phyloP scores from a whole-genome alignment of 257 asterid genomes.

The Jacaranda mimosifolia region DNA sequence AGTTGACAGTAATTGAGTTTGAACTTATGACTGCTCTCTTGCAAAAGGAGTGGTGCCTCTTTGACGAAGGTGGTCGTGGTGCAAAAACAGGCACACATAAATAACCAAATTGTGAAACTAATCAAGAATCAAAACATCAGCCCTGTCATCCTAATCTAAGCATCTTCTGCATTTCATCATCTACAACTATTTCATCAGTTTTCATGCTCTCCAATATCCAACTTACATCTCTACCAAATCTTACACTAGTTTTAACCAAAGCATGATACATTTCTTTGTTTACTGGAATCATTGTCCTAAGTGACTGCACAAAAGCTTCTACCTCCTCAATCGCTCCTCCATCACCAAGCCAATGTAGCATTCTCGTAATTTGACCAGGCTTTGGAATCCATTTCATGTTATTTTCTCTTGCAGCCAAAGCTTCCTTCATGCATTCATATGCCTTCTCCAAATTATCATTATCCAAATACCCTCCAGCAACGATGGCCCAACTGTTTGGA shows the following conservation, averaged over 20 bases:
- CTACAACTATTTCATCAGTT: conserved; percentile 40
- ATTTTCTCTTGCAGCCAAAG: conserved; percentile 51
- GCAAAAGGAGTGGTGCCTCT: no score
- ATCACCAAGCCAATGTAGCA: conserved; percentile 60
- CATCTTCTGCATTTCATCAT: conserved; percentile 45
- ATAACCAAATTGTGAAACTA: background rate
- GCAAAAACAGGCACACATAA: no score
- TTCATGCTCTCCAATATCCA: conserved; percentile 45
- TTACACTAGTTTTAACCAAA: conserved; percentile 40
- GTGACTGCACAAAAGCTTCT: conserved; percentile 53
- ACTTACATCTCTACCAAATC: conserved; percentile 37
- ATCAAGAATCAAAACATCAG: background rate
- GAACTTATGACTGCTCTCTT: no score
- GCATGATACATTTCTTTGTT: conserved; percentile 43
- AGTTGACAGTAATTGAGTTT: no score
- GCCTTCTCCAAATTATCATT: conserved; percentile 52
- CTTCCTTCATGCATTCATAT: conserved; percentile 63
- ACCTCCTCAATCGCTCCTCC: conserved; percentile 48
- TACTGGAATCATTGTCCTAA: conserved; percentile 45
- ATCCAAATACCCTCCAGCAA: conserved; percentile 57
- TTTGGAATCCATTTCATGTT: conserved; percentile 63
- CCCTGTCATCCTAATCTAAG: conserved; percentile 37
- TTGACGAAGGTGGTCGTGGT: no score
- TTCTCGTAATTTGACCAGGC: conserved; percentile 39
- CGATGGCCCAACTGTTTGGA: conserved; percentile 68